A percentile compares a stretch with the other conserved stretches of the same genome.
Conservation (phyloP, 106 monocot genomes). For the Allium fistulosum region DNA sequence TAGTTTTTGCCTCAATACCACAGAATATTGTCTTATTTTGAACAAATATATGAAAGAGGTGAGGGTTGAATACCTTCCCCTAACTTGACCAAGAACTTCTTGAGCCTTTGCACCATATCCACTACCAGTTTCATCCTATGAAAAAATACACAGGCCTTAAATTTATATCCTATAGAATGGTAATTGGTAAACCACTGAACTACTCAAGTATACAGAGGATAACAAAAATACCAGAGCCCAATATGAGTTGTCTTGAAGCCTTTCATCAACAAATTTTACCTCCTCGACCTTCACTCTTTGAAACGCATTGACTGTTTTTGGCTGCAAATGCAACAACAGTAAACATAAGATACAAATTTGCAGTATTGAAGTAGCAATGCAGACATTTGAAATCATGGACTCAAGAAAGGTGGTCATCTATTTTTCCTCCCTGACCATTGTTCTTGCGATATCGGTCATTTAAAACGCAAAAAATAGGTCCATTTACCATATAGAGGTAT, state of each 20-base stretch:
- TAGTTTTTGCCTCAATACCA: too few species aligned
- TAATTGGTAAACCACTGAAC: too few species aligned
- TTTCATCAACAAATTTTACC: constrained; percentile 66
- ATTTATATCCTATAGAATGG: too few species aligned
- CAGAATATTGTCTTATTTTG: too few species aligned
- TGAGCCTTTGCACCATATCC: constrained; percentile 98
- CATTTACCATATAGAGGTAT: too few species aligned
- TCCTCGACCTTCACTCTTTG: constrained; percentile 75
- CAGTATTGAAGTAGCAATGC: too few species aligned
- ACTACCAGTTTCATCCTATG: constrained; percentile 66
- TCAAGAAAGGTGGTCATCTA: too few species aligned
- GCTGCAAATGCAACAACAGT: constrained; percentile 27
- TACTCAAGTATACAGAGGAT: background rate
- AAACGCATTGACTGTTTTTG: constrained; percentile 54
- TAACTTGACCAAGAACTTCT: constrained; percentile 95
- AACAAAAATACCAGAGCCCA: constrained; percentile 73
- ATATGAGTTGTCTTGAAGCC: constrained; percentile 90
- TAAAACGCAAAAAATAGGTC: too few species aligned
- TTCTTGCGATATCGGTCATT: too few species aligned
- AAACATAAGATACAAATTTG: background rate
- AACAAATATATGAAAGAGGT: too few species aligned
- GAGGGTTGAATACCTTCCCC: constrained; percentile 52
- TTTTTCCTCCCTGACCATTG: too few species aligned
- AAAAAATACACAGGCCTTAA: background rate
- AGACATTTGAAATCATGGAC: too few species aligned